phyloP scores from a whole-genome alignment of 2,329 filamentous ascomycete genomes.

The Botrytis pseudocinerea region DNA sequence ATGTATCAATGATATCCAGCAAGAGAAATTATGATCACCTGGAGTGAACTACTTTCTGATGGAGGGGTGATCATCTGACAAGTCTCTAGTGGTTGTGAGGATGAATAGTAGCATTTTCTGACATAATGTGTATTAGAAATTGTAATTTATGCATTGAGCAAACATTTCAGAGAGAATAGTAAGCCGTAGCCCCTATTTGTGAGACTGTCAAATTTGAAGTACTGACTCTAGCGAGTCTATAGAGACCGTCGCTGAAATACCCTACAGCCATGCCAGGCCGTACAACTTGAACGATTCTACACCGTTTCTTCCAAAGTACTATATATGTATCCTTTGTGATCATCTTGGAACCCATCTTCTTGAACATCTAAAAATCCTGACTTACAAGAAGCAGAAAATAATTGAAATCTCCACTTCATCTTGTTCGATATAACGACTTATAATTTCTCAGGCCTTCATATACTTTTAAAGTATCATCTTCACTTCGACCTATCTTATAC shows the following conservation, averaged over 20 bases:
- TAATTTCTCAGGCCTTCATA: neutral
- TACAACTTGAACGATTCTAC: no score
- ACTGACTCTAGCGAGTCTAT: neutral
- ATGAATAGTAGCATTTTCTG: neutral
- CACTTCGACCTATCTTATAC: neutral
- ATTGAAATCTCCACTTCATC: no score
- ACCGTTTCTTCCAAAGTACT: neutral
- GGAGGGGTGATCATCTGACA: neutral
- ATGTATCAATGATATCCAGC: neutral
- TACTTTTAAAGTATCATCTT: neutral
- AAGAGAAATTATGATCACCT: neutral
- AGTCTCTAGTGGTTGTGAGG: neutral
- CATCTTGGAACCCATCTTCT: neutral
- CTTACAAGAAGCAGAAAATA: neutral
- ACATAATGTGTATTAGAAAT: neutral
- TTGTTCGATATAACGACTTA: neutral
- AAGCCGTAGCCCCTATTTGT: neutral
- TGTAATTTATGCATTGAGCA: neutral
- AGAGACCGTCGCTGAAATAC: neutral
- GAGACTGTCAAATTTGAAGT: neutral
- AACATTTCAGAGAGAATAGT: neutral
- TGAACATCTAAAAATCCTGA: no score
- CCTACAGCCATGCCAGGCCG: neutral
- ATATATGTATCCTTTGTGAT: neutral
- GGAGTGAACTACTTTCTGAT: neutral